Percentiles rank a stretch among this genome's conserved stretches.
These are phyloP conservation scores for Fusarium buharicum DNA, from an alignment of 2,329 filamentous ascomycete genomes.

Conservation along the genomic window DNA sequence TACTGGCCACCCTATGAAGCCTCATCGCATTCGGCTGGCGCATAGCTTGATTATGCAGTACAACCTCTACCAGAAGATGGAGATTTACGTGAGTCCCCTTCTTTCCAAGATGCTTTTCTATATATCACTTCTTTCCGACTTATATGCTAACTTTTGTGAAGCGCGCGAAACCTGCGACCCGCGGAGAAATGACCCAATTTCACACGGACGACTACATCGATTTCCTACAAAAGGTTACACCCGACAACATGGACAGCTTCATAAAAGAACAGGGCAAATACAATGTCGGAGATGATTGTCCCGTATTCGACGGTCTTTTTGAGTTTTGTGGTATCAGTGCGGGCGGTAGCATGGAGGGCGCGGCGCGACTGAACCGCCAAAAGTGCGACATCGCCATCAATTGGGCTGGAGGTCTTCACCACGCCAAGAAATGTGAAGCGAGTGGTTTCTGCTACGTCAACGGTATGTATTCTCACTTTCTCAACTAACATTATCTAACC, in stretches of 20 bases:
- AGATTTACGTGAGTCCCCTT: constrained; percentile 80
- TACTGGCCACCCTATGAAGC: constrained; percentile 98
- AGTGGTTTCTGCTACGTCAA: constrained; percentile 99
- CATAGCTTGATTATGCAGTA: constrained; percentile 98
- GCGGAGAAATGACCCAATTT: constrained; percentile 91
- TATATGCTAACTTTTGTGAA: constrained; percentile 54
- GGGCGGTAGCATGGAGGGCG: constrained; percentile 92
- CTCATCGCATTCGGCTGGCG: constrained; percentile 91
- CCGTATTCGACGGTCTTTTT: constrained; percentile 97
- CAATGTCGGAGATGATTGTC: constrained; percentile 96
- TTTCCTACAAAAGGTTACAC: constrained; percentile 93
- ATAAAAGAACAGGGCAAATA: constrained; percentile 91
- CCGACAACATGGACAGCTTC: constrained; percentile 97
- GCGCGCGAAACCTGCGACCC: constrained; percentile 86
- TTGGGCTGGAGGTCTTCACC: constrained; percentile 96
- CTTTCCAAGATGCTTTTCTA: not conserved
- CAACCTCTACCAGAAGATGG: constrained; percentile 95
- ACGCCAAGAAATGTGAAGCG: constrained; percentile 96
- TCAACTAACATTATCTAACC: constrained; percentile 15
- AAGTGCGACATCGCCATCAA: constrained; percentile 98
- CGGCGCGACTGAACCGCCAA: constrained; percentile 85
- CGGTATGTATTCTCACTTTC: constrained; percentile 63
- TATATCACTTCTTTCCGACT: not conserved
- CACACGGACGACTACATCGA: constrained; percentile 96
- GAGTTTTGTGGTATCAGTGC: constrained; percentile 96